phyloP scores from a whole-genome alignment of 2,329 filamentous ascomycete genomes.

The Cercospora canescens region DNA sequence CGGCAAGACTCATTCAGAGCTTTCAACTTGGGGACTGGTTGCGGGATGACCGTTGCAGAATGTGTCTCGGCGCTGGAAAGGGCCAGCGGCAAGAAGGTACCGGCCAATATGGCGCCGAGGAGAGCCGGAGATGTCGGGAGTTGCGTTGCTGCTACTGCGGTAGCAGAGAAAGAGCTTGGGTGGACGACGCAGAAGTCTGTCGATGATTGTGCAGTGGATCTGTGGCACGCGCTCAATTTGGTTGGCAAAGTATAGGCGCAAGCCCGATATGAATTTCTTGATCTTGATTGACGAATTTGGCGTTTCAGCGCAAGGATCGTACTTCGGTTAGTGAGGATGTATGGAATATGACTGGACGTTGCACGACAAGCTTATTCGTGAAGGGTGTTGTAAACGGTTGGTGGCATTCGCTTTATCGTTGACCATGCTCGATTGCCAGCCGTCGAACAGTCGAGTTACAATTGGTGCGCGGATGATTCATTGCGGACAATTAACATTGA shows the following conservation, averaged over 20 bases:
- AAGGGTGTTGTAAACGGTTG: not conserved
- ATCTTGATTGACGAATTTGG: not conserved
- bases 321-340: not conserved
- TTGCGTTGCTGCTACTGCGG: constrained; percentile 6
- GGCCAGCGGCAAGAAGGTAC: constrained; percentile 38
- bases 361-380: not conserved
- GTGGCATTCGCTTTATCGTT: not conserved
- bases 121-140: constrained; percentile 41
- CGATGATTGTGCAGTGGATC: constrained; percentile 10
- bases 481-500: not conserved
- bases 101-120: constrained; percentile 39
- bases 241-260: not conserved
- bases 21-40: constrained; percentile 46
- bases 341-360: not conserved
- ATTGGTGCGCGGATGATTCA: not conserved
- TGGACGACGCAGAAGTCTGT: constrained; percentile 14
- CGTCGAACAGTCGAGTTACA: not conserved
- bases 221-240: constrained; percentile 9
- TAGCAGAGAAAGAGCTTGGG: constrained; percentile 10
- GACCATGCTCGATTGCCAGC: not conserved
- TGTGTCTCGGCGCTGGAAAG: constrained; percentile 42
- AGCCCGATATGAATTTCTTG: not conserved
- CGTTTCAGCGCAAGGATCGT: not conserved
- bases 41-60: constrained; percentile 45
- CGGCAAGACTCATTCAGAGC: constrained; percentile 38